Percentiles rank a stretch among this genome's conserved stretches.
phyloP scores from a whole-genome alignment of 805 yeast genomes.

The Cyberlindnera suaveolens region DNA sequence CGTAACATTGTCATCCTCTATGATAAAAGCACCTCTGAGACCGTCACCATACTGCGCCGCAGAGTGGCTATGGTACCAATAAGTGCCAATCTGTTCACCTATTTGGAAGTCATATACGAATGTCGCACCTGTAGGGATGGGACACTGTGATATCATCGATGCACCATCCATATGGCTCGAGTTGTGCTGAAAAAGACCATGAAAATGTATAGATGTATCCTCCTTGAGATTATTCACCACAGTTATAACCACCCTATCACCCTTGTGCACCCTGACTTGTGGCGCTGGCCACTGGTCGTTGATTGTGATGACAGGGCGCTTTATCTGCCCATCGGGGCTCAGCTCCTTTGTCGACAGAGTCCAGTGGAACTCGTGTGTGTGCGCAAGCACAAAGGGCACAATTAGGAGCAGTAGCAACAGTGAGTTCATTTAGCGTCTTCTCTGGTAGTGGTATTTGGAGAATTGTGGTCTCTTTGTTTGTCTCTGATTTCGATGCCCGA shows the following conservation, averaged over 20 bases:
- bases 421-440: background rate
- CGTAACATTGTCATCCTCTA: slow-evolving; percentile 13
- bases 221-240: slow-evolving; percentile 35
- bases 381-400: background rate
- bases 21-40: slow-evolving; percentile 38
- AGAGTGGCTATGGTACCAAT: slow-evolving; percentile 52
- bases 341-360: slow-evolving; percentile 31
- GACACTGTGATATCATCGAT: slow-evolving; percentile 63
- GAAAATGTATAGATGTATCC: slow-evolving; percentile 55
- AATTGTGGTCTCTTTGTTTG: too few relatives aligned
- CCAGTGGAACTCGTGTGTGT: slow-evolving; percentile 30
- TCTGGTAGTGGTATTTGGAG: too few relatives aligned
- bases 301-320: slow-evolving; percentile 50
- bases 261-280: slow-evolving; percentile 31
- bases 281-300: slow-evolving; percentile 54
- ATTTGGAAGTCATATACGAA: slow-evolving; percentile 38
- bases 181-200: slow-evolving; percentile 77
- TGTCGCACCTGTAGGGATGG: slow-evolving; percentile 36
- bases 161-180: slow-evolving; percentile 88
- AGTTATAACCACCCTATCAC: slow-evolving; percentile 36
- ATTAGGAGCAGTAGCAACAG: background rate
- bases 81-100: slow-evolving; percentile 39
- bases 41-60: slow-evolving; percentile 44
- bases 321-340: slow-evolving; percentile 51
- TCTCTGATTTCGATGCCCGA: too few relatives aligned